These are phyloP conservation scores for Aspergillus candidus DNA, from an alignment of 2,329 filamentous ascomycete species.

Conservation along the genomic window DNA sequence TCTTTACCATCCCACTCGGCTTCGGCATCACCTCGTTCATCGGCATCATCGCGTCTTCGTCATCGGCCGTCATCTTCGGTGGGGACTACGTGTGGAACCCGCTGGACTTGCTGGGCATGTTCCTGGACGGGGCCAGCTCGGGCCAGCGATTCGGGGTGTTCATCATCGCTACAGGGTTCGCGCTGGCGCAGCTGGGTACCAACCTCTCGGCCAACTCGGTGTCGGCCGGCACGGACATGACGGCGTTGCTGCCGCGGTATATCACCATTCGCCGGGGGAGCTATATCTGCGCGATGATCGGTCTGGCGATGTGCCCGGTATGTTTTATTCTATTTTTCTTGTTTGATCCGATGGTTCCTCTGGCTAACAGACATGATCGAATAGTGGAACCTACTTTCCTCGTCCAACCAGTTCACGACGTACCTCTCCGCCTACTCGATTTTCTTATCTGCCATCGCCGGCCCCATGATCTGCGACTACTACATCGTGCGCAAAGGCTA, in stretches of 20 bases:
- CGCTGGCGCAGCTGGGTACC: constrained; percentile 75
- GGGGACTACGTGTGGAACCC: constrained; percentile 66
- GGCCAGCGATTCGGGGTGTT: constrained; percentile 70
- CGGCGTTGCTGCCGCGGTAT: constrained; percentile 70
- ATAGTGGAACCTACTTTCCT: constrained; percentile 62
- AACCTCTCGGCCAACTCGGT: constrained; percentile 85
- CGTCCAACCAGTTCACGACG: constrained; percentile 77
- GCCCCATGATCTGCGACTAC: constrained; percentile 86
- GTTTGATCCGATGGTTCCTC: background rate
- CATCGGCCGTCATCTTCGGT: constrained; percentile 57
- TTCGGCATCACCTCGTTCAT: constrained; percentile 81
- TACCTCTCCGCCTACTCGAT: constrained; percentile 90
- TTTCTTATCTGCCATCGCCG: constrained; percentile 87
- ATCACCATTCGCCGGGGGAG: constrained; percentile 81
- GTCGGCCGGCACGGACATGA: constrained; percentile 76
- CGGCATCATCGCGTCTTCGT: constrained; percentile 71
- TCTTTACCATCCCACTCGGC: constrained; percentile 64
- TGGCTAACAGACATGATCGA: constrained; percentile 7
- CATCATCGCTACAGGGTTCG: constrained; percentile 63
- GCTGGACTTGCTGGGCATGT: constrained; percentile 58
- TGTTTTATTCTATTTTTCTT: constrained; percentile 1
- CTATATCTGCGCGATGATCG: constrained; percentile 74
- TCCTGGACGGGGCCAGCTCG: constrained; percentile 63
- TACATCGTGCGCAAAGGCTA: constrained; percentile 80
- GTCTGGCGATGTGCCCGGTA: constrained; percentile 77